Percentiles rank a stretch among this genome's conserved stretches.
phyloP scores from a whole-genome alignment of 2,329 filamentous ascomycete genomes.

The Pyrenophora teres region DNA sequence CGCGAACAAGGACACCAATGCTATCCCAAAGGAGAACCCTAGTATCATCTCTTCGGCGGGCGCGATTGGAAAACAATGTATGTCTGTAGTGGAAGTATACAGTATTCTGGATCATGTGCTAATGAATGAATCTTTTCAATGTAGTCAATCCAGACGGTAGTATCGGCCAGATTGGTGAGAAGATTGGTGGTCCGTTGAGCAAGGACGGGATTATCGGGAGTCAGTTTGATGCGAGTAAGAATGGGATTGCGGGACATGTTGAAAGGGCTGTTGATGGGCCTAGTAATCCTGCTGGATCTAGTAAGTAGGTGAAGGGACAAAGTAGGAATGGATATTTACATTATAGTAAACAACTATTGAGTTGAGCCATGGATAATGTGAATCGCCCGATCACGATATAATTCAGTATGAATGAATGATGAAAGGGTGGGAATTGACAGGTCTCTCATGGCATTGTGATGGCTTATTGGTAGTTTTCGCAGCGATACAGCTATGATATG shows the following conservation, averaged over 20 bases:
- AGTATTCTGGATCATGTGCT: background rate
- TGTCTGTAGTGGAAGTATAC: background rate
- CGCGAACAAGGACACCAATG: constrained; percentile 36
- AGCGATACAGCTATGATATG: too few relatives aligned
- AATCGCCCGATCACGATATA: too few relatives aligned
- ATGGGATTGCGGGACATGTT: constrained; percentile 59
- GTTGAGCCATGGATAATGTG: too few relatives aligned
- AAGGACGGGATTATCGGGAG: constrained; percentile 61
- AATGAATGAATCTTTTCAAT: background rate
- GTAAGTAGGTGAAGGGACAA: constrained; percentile 17
- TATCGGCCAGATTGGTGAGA: constrained; percentile 57
- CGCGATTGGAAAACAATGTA: constrained; percentile 58
- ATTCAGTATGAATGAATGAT: too few relatives aligned
- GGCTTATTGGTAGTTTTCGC: too few relatives aligned
- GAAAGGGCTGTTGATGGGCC: constrained; percentile 54
- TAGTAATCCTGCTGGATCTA: constrained; percentile 41
- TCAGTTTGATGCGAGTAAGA: constrained; percentile 59
- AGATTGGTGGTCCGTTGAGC: constrained; percentile 51
- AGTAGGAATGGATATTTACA: too few relatives aligned
- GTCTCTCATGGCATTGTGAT: too few relatives aligned
- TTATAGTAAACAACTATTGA: too few relatives aligned
- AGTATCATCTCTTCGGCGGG: constrained; percentile 56
- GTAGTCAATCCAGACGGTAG: constrained; percentile 54
- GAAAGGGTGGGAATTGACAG: too few relatives aligned
- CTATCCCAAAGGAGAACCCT: constrained; percentile 41